phyloP scores from a whole-genome alignment of 148 eudicot genomes.

The Amaranthus hypochondriacus region DNA sequence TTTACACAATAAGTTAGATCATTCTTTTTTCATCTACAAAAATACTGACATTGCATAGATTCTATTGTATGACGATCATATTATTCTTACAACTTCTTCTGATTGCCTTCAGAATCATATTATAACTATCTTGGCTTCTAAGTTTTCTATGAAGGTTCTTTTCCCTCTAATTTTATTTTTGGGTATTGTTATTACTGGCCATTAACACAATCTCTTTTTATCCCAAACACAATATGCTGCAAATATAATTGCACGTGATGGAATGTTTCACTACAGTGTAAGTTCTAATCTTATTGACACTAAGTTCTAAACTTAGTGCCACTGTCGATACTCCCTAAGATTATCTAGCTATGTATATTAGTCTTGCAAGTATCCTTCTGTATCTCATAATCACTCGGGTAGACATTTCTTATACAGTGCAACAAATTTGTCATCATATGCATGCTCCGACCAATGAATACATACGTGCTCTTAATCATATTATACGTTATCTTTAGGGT shows the following conservation, averaged over 20 bases:
- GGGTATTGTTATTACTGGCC: no score
- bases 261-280: no score
- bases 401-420: background rate
- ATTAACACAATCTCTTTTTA: no score
- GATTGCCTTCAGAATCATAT: background rate
- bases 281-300: no score
- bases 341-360: background rate
- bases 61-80: background rate
- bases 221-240: no score
- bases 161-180: no score
- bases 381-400: background rate
- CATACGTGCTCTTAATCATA: background rate
- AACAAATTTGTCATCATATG: background rate
- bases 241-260: no score
- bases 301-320: no score
- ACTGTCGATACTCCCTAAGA: no score
- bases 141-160: no score
- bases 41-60: constrained; percentile 3
- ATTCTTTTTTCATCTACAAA: background rate
- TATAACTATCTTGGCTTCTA: no score
- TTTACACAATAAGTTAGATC: background rate
- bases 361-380: background rate
- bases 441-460: background rate
- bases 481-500: background rate
- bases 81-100: constrained; percentile 3